phyloP scores from a whole-genome alignment of 306 rosid genomes.

The Prunus mira region DNA sequence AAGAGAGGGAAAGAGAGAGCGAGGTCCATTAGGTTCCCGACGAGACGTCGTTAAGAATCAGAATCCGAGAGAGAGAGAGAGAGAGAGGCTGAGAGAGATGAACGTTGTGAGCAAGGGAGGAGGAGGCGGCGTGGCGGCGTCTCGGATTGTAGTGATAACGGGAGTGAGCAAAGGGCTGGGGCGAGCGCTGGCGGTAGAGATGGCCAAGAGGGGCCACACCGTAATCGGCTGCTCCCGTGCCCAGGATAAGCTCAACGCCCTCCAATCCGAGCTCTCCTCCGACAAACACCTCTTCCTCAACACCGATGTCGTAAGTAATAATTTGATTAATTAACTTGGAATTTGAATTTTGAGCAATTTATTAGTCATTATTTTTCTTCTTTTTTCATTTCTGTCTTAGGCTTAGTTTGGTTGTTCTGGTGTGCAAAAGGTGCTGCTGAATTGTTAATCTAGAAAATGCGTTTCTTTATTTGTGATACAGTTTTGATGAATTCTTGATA shows the following conservation, averaged over 20 bases:
- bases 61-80: too few species aligned
- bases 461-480: constrained; percentile 22
- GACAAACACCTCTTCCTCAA: constrained; percentile 51
- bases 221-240: constrained; percentile 78
- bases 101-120: constrained; percentile 10
- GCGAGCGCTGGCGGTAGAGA: constrained; percentile 66
- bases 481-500: constrained; percentile 90
- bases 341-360: not conserved
- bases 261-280: constrained; percentile 48
- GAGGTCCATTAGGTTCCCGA: not conserved
- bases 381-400: not conserved
- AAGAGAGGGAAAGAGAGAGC: not conserved
- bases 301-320: constrained; percentile 34
- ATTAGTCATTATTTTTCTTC: too few species aligned
- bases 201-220: constrained; percentile 69
- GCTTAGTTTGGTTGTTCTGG: not conserved
- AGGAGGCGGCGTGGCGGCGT: constrained; percentile 10
- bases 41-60: not conserved
- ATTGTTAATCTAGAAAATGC: not conserved
- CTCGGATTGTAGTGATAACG: constrained; percentile 57
- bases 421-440: not conserved
- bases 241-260: constrained; percentile 59
- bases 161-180: constrained; percentile 82
- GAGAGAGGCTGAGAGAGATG: not conserved
- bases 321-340: not conserved